Evolutionary conservation across 768 basidiomycete genomes (phyloP), one percentile per base, ranked within the genome.

Genomic region (Amyloporia xantha): DNA sequence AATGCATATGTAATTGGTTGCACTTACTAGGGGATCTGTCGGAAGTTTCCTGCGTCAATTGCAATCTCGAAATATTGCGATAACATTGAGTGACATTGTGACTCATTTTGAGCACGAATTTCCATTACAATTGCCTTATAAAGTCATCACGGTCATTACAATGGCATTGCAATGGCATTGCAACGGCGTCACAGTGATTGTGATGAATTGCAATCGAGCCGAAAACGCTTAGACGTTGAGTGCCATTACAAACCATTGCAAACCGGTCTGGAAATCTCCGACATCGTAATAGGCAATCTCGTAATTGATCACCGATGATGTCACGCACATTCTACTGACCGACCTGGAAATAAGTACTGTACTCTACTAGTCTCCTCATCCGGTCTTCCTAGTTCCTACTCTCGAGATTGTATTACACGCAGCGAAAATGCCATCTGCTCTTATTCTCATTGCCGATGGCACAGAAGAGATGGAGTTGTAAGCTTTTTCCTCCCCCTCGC

Each of bases 401-500:
- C 28, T 27, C 3, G 6, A 9, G n/a, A 35, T n/a, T 35, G 33
- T 35, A 35, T n/a, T 10, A 10, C n/a, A 27, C 42, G 12, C 11
- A 9, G 9, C 23, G 15, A 50, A 19, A 28, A 65, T 64, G 62
- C 69, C 75, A 9, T 78, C 80, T 30, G 89, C 84, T 5, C 69
- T 89, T 19, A 73, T 91, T 41, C 69, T 91, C 20, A 76, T 91
- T 23, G 84, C 88, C 15, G 76, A 90, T 60, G 89, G 89, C 11
- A 90, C 89, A 1, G 89, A 91, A 62, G 89, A 91, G 67, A 90
- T 89, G 82, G 88, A 90, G 66, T 91, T 90, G 88, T 86, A 59
- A 56, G 81, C 59, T n/a, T 20, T 5, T 17, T 24, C 28, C 44
- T 33, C 24, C 27, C 39, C 41, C 17, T 20, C 25, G 12, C 33